These are phyloP conservation scores for Saturnispora hagleri DNA, from an alignment of 805 yeast species.

Conservation along the genomic window DNA sequence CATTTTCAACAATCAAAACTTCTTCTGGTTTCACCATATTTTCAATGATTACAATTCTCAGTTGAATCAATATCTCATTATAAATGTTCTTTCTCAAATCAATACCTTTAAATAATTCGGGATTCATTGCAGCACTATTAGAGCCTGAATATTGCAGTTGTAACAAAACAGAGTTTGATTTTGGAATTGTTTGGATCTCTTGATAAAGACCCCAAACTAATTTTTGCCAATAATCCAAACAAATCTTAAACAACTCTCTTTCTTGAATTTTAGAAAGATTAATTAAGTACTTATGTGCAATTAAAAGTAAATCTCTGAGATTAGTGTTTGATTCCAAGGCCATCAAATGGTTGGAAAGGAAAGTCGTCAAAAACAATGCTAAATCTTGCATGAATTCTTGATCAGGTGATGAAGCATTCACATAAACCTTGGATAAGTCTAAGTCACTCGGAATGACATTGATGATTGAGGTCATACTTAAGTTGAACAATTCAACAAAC, in stretches of 20 bases:
- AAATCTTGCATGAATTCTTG: slow-evolving; percentile 93
- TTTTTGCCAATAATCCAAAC: slow-evolving; percentile 89
- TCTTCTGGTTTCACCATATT: slow-evolving; percentile 99
- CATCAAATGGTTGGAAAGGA: slow-evolving; percentile 61
- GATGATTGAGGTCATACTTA: slow-evolving; percentile 61
- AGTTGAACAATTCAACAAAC: slow-evolving; percentile 60
- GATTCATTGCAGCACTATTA: slow-evolving; percentile 88
- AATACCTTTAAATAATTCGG: slow-evolving; percentile 62
- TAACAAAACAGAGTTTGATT: slow-evolving; percentile 65
- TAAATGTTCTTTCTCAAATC: slow-evolving; percentile 85
- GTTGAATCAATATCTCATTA: slow-evolving; percentile 63
- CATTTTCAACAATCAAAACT: slow-evolving; percentile 92
- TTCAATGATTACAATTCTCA: slow-evolving; percentile 90
- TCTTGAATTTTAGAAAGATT: slow-evolving; percentile 87
- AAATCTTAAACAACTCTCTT: slow-evolving; percentile 90
- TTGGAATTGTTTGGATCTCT: slow-evolving; percentile 77
- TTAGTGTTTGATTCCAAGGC: slow-evolving; percentile 48
- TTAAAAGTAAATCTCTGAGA: slow-evolving; percentile 49
- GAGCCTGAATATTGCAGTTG: slow-evolving; percentile 45
- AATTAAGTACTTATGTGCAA: slow-evolving; percentile 73
- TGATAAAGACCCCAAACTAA: slow-evolving; percentile 75
- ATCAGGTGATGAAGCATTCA: slow-evolving; percentile 67
- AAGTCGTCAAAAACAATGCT: slow-evolving; percentile 86
- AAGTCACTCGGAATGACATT: slow-evolving; percentile 63
- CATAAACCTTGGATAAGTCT: slow-evolving; percentile 64